These are phyloP conservation scores for Starmerella bacillaris DNA, from an alignment of 805 yeast species.

Conservation along the genomic window DNA sequence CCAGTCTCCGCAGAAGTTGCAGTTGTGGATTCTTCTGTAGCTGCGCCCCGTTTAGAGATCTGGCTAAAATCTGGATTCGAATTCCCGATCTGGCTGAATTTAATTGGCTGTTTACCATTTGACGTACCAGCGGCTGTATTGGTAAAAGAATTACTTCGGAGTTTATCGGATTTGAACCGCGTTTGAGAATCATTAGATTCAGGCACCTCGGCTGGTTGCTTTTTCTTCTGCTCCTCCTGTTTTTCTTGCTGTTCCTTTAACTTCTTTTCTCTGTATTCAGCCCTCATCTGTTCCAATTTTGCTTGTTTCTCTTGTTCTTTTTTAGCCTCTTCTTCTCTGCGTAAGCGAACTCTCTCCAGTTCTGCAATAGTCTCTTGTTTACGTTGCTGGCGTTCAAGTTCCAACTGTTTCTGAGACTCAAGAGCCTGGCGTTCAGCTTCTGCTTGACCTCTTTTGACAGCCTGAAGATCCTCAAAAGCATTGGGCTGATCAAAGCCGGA, in stretches of 20 bases:
- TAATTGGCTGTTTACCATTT: background rate
- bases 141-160: background rate
- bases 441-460: background rate
- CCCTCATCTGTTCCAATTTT: background rate
- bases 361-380: slow-evolving; percentile 4
- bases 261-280: background rate
- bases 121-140: background rate
- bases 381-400: slow-evolving; percentile 1
- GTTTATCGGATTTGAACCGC: background rate
- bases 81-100: background rate
- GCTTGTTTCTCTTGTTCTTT: background rate
- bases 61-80: too few species aligned
- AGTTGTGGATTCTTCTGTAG: background rate
- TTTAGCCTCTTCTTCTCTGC: slow-evolving; percentile 1
- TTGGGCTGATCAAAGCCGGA: background rate
- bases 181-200: background rate
- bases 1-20: slow-evolving; percentile 1
- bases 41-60: background rate
- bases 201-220: background rate
- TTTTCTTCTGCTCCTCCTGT: background rate
- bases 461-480: background rate
- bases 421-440: slow-evolving; percentile 1
- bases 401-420: background rate
- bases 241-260: background rate
- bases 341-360: background rate